Evolutionary conservation across 176 grass and related monocot genomes (phyloP).

Genomic region (Carex cristatella): DNA sequence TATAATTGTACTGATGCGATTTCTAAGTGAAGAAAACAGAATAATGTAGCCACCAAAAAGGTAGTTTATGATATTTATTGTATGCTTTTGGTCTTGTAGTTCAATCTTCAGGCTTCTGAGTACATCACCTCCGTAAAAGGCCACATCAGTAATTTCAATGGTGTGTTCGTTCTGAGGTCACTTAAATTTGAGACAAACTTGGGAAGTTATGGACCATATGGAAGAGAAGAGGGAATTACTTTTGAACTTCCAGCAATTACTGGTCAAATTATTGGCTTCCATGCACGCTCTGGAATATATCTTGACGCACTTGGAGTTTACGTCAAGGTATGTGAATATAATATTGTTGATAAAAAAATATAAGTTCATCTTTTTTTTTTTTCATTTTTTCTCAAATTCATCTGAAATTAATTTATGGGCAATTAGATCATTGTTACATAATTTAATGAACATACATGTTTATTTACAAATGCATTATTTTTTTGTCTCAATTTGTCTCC

Average conservation of each 20-base stretch:
- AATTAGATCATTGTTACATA: too few relatives aligned
- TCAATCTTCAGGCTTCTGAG: slow-evolving; percentile 33
- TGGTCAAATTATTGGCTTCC: slow-evolving; percentile 49
- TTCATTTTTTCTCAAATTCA: not conserved
- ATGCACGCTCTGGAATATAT: slow-evolving; percentile 27
- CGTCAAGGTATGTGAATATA: slow-evolving; percentile 1
- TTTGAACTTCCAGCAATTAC: slow-evolving; percentile 35
- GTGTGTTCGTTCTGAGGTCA: slow-evolving; percentile 22
- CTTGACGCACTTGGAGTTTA: slow-evolving; percentile 42
- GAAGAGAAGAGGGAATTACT: slow-evolving; percentile 24
- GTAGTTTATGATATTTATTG: not conserved
- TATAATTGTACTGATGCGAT: not conserved
- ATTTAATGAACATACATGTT: too few relatives aligned
- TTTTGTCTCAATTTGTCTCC: too few relatives aligned
- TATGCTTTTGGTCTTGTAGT: not conserved
- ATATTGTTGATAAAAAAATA: not conserved
- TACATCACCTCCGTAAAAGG: slow-evolving; percentile 29
- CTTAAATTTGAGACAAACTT: slow-evolving; percentile 35
- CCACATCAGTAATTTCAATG: slow-evolving; percentile 8
- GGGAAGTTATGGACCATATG: slow-evolving; percentile 39
- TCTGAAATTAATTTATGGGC: too few relatives aligned
- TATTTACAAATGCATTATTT: too few relatives aligned
- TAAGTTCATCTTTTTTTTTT: not conserved
- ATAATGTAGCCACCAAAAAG: not conserved
- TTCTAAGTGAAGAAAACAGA: not conserved